These are phyloP conservation scores for Pythium brachiatum DNA, from an alignment of 352 stramenopile species.

Conservation along the genomic window DNA sequence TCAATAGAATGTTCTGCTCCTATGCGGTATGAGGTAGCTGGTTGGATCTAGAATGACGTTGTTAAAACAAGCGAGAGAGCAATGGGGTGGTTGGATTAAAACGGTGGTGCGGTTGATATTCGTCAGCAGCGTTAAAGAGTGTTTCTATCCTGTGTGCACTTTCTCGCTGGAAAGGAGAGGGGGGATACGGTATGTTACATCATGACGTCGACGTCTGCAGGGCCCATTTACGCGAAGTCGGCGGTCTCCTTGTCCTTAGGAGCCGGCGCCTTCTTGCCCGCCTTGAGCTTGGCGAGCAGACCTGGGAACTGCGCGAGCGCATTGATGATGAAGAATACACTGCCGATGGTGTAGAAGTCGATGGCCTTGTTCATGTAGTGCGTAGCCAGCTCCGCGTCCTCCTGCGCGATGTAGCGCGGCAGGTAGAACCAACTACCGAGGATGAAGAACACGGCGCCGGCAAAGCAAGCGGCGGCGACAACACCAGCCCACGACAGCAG, in stretches of 20 bases:
- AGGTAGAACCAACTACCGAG: constrained; percentile 83
- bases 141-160: neutral
- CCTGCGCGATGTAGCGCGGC: constrained; percentile 59
- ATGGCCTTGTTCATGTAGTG: constrained; percentile 78
- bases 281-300: constrained; percentile 45
- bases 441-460: constrained; percentile 71
- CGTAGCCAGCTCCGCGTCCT: constrained; percentile 42
- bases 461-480: constrained; percentile 50
- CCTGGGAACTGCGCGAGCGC: constrained; percentile 54
- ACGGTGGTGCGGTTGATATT: constrained; percentile 1
- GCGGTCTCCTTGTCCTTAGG: constrained; percentile 32
- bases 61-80: too few species aligned
- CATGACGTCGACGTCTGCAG: neutral
- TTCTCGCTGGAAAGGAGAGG: neutral
- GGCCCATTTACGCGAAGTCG: constrained; percentile 25
- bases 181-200: neutral
- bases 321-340: constrained; percentile 79
- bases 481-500: constrained; percentile 50
- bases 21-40: too few species aligned
- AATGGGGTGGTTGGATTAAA: neutral
- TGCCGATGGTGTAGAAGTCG: constrained; percentile 70
- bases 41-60: too few species aligned
- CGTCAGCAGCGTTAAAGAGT: neutral
- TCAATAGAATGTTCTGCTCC: too few species aligned
- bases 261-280: constrained; percentile 14